These are phyloP conservation scores for Xanthoconium separans DNA, from an alignment of 1,284 basidiomycete genomes.

Conservation along the genomic window DNA sequence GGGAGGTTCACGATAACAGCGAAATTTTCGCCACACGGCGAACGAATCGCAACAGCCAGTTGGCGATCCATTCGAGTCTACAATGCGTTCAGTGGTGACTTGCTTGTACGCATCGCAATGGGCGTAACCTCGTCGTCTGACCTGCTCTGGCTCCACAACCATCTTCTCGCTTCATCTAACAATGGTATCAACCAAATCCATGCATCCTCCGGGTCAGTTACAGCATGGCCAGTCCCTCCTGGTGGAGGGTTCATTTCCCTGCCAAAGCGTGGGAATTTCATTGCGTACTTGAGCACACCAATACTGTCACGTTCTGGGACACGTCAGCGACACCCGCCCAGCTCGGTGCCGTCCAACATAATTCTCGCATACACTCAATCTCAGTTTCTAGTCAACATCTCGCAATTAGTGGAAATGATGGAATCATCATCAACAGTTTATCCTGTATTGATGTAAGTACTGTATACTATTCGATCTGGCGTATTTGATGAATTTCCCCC, in stretches of 20 bases:
- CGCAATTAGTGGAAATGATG: neutral
- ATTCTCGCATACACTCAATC: neutral
- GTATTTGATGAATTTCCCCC: too few relatives aligned
- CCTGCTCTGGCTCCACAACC: neutral
- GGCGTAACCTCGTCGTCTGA: neutral
- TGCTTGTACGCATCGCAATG: neutral
- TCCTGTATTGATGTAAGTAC: neutral
- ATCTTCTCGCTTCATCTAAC: neutral
- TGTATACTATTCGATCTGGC: too few relatives aligned
- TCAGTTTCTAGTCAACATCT: neutral
- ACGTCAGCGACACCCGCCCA: neutral
- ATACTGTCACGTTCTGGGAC: neutral
- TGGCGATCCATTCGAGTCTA: neutral
- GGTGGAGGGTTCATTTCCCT: neutral
- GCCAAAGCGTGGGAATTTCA: neutral
- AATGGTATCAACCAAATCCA: neutral
- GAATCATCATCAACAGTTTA: neutral
- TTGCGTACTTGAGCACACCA: neutral
- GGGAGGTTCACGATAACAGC: neutral
- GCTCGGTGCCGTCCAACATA: neutral
- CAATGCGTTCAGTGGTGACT: neutral
- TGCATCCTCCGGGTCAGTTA: neutral
- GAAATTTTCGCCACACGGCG: neutral
- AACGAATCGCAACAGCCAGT: neutral
- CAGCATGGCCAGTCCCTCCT: neutral